phyloP scores from a whole-genome alignment of 805 yeast genomes.

The Teunomyces stri region DNA sequence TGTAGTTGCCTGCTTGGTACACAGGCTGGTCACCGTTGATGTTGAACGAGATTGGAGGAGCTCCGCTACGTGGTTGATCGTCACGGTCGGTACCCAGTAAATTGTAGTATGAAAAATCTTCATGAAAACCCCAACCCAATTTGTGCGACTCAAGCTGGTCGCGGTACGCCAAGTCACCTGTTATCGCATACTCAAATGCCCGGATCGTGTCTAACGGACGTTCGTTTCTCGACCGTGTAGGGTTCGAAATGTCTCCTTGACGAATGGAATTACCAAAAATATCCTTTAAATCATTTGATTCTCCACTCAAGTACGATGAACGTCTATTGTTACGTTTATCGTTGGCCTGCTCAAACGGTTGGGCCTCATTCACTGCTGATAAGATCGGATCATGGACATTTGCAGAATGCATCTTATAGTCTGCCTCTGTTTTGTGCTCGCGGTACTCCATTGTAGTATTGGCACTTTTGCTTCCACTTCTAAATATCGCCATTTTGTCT shows the following conservation, averaged over 20 bases:
- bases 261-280: conserved; percentile 80
- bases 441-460: conserved; percentile 2
- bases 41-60: conserved; percentile 35
- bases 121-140: conserved; percentile 87
- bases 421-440: background rate
- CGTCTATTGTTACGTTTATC: conserved; percentile 35
- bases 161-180: conserved; percentile 78
- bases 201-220: conserved; percentile 96
- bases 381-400: conserved; percentile 68
- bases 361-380: conserved; percentile 90
- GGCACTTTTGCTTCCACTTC: conserved; percentile 2
- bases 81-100: conserved; percentile 33
- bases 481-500: conserved; percentile 7
- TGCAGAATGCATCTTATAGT: conserved; percentile 53
- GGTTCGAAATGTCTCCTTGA: conserved; percentile 86
- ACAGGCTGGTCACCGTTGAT: conserved; percentile 39
- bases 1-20: conserved; percentile 58
- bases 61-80: conserved; percentile 12
- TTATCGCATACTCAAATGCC: conserved; percentile 88
- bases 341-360: conserved; percentile 78
- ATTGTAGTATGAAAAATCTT: conserved; percentile 60
- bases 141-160: conserved; percentile 77
- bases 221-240: conserved; percentile 90
- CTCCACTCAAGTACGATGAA: conserved; percentile 45
- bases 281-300: conserved; percentile 62